Evolutionary conservation across 768 basidiomycete genomes (phyloP).

Genomic region (Lentinula sp.): DNA sequence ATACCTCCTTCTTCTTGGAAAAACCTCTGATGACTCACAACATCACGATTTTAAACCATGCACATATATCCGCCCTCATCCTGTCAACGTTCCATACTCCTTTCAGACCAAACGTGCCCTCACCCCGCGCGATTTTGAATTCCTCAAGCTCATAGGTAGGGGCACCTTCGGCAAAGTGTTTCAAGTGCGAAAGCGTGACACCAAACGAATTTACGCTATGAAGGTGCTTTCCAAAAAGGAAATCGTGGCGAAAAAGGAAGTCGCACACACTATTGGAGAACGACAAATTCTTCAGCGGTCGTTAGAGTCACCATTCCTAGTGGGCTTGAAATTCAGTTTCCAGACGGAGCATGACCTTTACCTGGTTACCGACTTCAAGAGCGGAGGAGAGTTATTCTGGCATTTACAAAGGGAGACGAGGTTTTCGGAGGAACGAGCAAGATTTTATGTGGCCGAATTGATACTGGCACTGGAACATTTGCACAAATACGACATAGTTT

Average conservation of each 20-base stretch:
- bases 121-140: constrained; percentile 95
- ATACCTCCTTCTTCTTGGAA: background rate
- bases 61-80: background rate
- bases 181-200: constrained; percentile 97
- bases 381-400: constrained; percentile 98
- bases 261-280: constrained; percentile 98
- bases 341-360: constrained; percentile 95
- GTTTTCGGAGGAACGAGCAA: constrained; percentile 87
- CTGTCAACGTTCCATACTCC: constrained; percentile 11
- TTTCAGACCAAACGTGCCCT: constrained; percentile 75
- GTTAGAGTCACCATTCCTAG: constrained; percentile 91
- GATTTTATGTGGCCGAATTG: constrained; percentile 96
- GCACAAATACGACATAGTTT: constrained; percentile 96
- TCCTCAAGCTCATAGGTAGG: constrained; percentile 96
- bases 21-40: background rate
- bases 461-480: constrained; percentile 93
- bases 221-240: constrained; percentile 98
- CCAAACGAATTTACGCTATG: constrained; percentile 99
- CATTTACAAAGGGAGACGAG: constrained; percentile 94
- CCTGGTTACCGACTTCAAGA: constrained; percentile 98
- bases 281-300: constrained; percentile 96
- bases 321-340: constrained; percentile 97
- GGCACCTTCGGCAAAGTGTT: constrained; percentile 99
- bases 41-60: constrained; percentile 7
- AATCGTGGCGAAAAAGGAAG: constrained; percentile 98